These are phyloP conservation scores for Pythium brachiatum DNA, from an alignment of 352 stramenopile species.

Conservation along the genomic window DNA sequence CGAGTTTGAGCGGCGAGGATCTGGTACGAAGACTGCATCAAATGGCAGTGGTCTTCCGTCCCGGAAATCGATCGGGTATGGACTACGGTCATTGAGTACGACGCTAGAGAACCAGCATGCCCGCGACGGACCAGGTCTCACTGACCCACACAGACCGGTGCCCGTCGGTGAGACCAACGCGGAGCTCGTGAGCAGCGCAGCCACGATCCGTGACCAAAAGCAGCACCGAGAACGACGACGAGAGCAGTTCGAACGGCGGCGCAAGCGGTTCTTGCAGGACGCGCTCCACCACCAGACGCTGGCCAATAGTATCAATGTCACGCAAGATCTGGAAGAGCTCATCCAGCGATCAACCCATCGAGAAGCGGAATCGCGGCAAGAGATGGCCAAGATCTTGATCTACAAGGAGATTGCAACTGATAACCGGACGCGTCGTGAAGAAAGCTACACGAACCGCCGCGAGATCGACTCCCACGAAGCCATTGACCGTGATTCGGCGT, in stretches of 20 bases:
- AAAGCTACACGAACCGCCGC: constrained; percentile 50
- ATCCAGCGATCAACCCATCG: constrained; percentile 47
- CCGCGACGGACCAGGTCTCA: not conserved
- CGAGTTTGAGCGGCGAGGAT: constrained; percentile 40
- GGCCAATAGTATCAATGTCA: not conserved
- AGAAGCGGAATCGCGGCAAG: constrained; percentile 37
- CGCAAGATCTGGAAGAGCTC: constrained; percentile 31
- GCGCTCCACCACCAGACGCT: constrained; percentile 17
- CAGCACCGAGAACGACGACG: constrained; percentile 50
- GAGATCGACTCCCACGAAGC: constrained; percentile 39
- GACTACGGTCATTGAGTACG: constrained; percentile 57
- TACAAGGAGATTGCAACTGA: constrained; percentile 70
- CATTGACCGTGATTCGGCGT: constrained; percentile 50
- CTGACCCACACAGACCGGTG: constrained; percentile 17
- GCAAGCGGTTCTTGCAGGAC: constrained; percentile 66
- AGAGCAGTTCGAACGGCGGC: constrained; percentile 42
- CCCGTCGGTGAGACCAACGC: constrained; percentile 7
- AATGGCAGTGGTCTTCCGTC: constrained; percentile 15
- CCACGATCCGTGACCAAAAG: constrained; percentile 49
- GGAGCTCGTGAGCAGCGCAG: not conserved
- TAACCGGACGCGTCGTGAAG: constrained; percentile 49
- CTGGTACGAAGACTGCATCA: not conserved
- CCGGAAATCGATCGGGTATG: constrained; percentile 61
- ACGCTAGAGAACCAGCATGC: constrained; percentile 29
- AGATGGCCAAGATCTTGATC: constrained; percentile 47